Percentiles rank a stretch among this genome's conserved stretches.
Evolutionary conservation across 2,329 filamentous ascomycete species (phyloP).

Genomic region (Aspergillus transmontanensis): DNA sequence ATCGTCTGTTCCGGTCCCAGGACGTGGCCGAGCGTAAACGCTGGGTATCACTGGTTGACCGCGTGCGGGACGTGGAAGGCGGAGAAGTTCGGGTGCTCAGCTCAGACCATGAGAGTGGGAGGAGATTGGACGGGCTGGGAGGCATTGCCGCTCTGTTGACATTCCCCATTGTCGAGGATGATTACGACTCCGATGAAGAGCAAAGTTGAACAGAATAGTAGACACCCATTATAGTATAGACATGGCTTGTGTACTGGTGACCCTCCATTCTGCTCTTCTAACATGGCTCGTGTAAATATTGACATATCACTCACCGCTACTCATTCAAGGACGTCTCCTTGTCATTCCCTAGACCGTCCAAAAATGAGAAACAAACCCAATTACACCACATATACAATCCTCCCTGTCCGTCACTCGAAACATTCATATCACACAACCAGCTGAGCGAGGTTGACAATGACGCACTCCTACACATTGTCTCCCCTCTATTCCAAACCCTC

Average conservation of each 20-base stretch:
- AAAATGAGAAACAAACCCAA: background rate
- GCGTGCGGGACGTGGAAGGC: constrained; percentile 76
- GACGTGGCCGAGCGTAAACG: constrained; percentile 74
- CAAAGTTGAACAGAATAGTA: background rate
- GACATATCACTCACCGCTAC: background rate
- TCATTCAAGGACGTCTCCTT: background rate
- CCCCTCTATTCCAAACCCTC: background rate
- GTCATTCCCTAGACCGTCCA: background rate
- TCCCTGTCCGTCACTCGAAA: background rate
- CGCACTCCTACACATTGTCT: background rate
- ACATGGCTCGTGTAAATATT: background rate
- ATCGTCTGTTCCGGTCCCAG: constrained; percentile 81
- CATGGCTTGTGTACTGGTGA: background rate
- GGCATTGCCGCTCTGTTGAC: constrained; percentile 89
- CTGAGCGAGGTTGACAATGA: background rate
- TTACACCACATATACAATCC: background rate
- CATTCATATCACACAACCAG: background rate
- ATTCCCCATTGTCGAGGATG: constrained; percentile 80
- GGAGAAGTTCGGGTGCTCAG: constrained; percentile 89
- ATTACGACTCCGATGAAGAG: constrained; percentile 58
- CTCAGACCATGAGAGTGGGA: constrained; percentile 91
- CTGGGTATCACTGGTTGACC: constrained; percentile 85
- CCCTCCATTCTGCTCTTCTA: background rate
- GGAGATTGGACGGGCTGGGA: constrained; percentile 78
- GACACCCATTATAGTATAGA: background rate